Evolutionary conservation across 2,329 filamentous ascomycete species (phyloP).

Genomic region (Xylaria sp.): DNA sequence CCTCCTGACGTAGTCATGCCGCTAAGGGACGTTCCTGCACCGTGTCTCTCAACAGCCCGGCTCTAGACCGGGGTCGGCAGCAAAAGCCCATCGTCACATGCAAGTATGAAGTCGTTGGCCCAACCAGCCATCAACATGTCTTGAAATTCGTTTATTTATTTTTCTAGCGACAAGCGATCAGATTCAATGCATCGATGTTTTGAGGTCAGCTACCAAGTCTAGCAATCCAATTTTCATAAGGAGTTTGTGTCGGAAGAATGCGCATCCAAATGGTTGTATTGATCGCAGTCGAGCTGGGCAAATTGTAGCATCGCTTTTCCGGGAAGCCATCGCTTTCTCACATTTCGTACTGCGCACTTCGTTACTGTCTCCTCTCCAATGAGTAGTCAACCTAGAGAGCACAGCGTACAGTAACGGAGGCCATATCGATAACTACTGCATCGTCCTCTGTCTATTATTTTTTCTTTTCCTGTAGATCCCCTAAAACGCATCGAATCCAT

Average conservation of each 20-base stretch:
- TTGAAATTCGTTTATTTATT: slow-evolving; percentile 1
- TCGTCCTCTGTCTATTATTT: not conserved
- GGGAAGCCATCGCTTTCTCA: not conserved
- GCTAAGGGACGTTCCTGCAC: not conserved
- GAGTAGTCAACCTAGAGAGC: not conserved
- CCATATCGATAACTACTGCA: not conserved
- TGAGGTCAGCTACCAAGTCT: not conserved
- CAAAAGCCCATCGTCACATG: slow-evolving; percentile 21
- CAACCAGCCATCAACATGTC: slow-evolving; percentile 16
- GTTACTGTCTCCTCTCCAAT: not conserved
- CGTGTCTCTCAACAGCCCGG: not conserved
- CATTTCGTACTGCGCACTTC: not conserved
- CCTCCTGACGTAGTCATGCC: slow-evolving; percentile 40
- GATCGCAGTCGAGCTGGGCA: not conserved
- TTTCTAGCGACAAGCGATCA: not conserved
- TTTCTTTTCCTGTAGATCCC: slow-evolving; percentile 23
- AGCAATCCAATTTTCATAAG: not conserved
- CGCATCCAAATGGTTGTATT: not conserved
- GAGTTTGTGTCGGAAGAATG: not conserved
- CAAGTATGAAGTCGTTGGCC: slow-evolving; percentile 3
- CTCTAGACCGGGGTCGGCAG: slow-evolving; percentile 11
- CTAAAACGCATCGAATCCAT: slow-evolving; percentile 12
- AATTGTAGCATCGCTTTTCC: not conserved
- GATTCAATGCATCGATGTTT: not conserved
- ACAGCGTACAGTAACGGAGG: not conserved